A percentile compares a stretch with the other conserved stretches of the same genome.
phyloP scores from a whole-genome alignment of 106 monocot species.

The Phalaenopsis equestris region DNA sequence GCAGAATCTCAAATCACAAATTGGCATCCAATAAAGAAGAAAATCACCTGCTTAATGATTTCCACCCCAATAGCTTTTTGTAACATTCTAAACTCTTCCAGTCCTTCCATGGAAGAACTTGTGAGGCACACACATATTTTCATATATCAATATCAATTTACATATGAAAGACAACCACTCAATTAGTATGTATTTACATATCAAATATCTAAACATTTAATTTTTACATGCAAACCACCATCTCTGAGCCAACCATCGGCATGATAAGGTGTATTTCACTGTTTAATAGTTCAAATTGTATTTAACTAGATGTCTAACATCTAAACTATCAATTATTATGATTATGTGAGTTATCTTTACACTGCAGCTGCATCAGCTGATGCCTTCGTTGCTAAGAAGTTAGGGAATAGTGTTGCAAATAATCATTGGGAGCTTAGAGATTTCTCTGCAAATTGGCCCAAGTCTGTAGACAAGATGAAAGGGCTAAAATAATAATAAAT shows the following conservation, averaged over 20 bases:
- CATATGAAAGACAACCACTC: too few species aligned
- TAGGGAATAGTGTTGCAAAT: constrained; percentile 75
- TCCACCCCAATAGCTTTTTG: constrained; percentile 52
- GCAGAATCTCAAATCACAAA: background rate
- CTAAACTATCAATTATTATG: too few species aligned
- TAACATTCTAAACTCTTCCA: constrained; percentile 54
- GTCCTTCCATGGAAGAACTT: constrained; percentile 67
- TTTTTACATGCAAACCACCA: too few species aligned
- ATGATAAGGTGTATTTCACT: too few species aligned
- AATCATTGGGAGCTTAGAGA: constrained; percentile 98
- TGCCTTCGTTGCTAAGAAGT: constrained; percentile 76
- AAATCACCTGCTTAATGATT: constrained; percentile 62
- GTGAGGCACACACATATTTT: too few species aligned
- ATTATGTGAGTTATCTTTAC: background rate
- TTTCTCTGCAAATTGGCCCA: constrained; percentile 81
- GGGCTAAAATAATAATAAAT: too few species aligned
- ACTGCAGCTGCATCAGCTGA: constrained; percentile 88
- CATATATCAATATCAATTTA: too few species aligned
- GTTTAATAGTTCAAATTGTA: too few species aligned
- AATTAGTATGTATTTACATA: too few species aligned
- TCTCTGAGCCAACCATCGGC: too few species aligned
- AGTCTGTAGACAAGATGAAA: constrained; percentile 79
- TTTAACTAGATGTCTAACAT: too few species aligned
- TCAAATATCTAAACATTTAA: too few species aligned
- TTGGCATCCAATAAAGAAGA: background rate